phyloP scores from a whole-genome alignment of 768 basidiomycete genomes.

The Trametes coccinea region DNA sequence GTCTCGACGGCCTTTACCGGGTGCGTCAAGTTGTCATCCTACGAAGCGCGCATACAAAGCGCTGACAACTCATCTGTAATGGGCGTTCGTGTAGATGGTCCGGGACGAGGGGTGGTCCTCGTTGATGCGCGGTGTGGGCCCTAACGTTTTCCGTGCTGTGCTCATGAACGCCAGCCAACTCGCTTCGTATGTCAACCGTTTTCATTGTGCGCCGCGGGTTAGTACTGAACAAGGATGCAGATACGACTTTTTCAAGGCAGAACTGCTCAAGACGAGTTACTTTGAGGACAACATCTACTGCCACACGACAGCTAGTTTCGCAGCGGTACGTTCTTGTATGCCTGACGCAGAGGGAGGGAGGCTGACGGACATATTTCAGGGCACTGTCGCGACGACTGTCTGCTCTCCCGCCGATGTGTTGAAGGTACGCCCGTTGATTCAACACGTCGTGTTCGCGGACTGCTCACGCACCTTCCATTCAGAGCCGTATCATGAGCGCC shows the following conservation, averaged over 20 bases:
- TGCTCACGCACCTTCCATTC: background rate
- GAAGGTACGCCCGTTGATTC: constrained; percentile 45
- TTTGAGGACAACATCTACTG: constrained; percentile 81
- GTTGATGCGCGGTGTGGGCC: constrained; percentile 72
- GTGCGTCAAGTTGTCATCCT: constrained; percentile 37
- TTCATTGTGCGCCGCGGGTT: background rate
- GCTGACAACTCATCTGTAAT: background rate
- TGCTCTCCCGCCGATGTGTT: constrained; percentile 89
- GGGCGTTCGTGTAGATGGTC: constrained; percentile 60
- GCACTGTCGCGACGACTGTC: constrained; percentile 86
- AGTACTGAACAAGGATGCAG: constrained; percentile 35
- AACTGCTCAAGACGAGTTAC: constrained; percentile 67
- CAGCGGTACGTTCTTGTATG: constrained; percentile 52
- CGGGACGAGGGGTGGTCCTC: constrained; percentile 82
- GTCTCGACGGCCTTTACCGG: constrained; percentile 82
- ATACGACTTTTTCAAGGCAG: constrained; percentile 91
- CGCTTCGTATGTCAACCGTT: constrained; percentile 62
- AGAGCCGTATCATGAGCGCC: constrained; percentile 89
- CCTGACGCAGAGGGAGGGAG: background rate
- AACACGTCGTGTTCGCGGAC: background rate
- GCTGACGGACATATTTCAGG: constrained; percentile 39
- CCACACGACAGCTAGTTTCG: constrained; percentile 86
- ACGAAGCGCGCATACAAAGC: background rate
- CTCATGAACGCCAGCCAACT: constrained; percentile 93
- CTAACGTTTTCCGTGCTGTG: constrained; percentile 83